A percentile compares a stretch with the other conserved stretches of the same genome.
phyloP scores from a whole-genome alignment of 2,329 filamentous ascomycete genomes.

The Colletotrichum liriopes region DNA sequence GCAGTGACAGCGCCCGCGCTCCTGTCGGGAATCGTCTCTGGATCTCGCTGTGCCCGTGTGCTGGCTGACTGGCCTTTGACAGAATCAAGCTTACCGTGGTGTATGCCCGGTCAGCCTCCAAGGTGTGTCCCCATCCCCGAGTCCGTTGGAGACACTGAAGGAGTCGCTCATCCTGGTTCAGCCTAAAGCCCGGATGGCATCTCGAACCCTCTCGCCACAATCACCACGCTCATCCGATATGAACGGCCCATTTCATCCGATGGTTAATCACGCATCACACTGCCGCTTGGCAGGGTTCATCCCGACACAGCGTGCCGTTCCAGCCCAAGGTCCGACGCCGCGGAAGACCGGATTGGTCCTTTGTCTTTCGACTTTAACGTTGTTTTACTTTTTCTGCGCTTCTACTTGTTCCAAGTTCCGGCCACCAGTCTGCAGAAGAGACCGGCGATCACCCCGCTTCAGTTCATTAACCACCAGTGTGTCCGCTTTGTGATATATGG shows the following conservation, averaged over 20 bases:
- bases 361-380: neutral
- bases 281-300: conserved; percentile 21
- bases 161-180: conserved; percentile 15
- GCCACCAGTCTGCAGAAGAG: neutral
- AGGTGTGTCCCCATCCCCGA: conserved; percentile 24
- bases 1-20: conserved; percentile 27
- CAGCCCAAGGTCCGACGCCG: conserved; percentile 27
- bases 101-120: neutral
- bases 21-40: neutral
- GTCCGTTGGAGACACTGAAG: neutral
- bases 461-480: conserved; percentile 24
- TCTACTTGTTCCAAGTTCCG: conserved; percentile 7
- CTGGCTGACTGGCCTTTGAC: conserved; percentile 6
- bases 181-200: conserved; percentile 28
- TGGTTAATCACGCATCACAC: conserved; percentile 39
- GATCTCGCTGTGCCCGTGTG: conserved; percentile 1
- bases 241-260: conserved; percentile 33
- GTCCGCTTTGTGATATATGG: conserved; percentile 12
- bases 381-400: conserved; percentile 10
- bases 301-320: conserved; percentile 25
- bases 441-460: conserved; percentile 24
- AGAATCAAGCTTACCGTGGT: conserved; percentile 35
- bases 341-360: conserved; percentile 35
- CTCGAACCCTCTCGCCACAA: conserved; percentile 26
- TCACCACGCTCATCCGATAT: conserved; percentile 16